Evolutionary conservation across 345 rosid genomes (phyloP), one percentile per base, ranked within the genome.

Genomic region (Cardamine resedifolia): DNA sequence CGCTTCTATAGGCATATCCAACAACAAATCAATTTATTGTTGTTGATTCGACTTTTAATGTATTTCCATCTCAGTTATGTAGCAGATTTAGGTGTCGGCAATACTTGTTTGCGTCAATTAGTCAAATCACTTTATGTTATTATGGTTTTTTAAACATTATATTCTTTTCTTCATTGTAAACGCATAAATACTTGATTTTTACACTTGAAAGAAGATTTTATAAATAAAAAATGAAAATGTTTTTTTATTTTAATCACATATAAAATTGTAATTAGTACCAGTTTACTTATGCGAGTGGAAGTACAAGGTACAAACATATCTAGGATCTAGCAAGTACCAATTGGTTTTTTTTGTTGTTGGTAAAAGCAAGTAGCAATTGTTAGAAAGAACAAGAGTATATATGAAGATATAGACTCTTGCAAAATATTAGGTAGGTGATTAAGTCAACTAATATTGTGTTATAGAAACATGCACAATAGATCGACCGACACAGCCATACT

Each of bases 1-100:
- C 30, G 12, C 79, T 75, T 74, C 89, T 85, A 19, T 85, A 19
- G 10, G 7, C 55, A 68, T 8, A 27, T n/a, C n/a, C 8, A 33
- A 49, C 19, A 10, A 61, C 53, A 53, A 26, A 60, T 18, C 11
- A 14, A 5, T n/a, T 7, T 38, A 12, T 67, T 26, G 18, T 43
- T 56, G 24, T 23, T 23, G 1, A 23, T 23, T 2, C 24, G 24
- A 23, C n/a, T n/a, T n/a, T 23, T 23, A 23, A 23, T 23, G 18
- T 50, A 50, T 33, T 65, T 8, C 28, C 15, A 3, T 56, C 39
- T n/a, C 39, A 30, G 2, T 8, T 6, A 24, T 26, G 33, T 14
- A 24, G 58, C 28, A 3, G 6, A 51, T 23, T 23, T 23, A 24
- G 18, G 36, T 15, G 0, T 26, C 41, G 24, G 9, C 7, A 16